These are phyloP conservation scores for Aphanomyces euteiches DNA, from an alignment of 352 stramenopile species.

Conservation along the genomic window DNA sequence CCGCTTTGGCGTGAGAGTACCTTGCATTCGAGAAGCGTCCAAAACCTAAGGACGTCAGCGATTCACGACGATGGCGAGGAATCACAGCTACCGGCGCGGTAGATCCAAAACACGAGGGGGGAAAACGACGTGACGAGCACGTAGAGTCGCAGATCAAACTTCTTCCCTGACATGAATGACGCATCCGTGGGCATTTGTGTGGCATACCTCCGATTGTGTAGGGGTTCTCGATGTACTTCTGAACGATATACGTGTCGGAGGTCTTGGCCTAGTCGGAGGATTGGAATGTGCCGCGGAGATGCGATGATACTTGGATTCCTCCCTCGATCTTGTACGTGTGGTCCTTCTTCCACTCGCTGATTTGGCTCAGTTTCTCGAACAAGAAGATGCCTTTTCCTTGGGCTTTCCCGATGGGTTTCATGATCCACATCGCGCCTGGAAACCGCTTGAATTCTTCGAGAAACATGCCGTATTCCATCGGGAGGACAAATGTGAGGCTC, in stretches of 20 bases:
- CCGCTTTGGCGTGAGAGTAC: constrained; percentile 36
- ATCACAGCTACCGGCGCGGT: constrained; percentile 49
- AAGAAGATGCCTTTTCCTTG: constrained; percentile 82
- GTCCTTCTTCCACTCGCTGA: constrained; percentile 83
- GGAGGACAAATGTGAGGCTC: constrained; percentile 79
- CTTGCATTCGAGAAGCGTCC: constrained; percentile 59
- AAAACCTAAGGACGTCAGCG: constrained; percentile 49
- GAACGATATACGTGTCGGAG: constrained; percentile 59
- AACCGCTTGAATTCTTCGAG: constrained; percentile 62
- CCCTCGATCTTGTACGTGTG: constrained; percentile 48
- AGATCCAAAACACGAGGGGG: constrained; percentile 45
- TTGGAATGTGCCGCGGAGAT: constrained; percentile 5
- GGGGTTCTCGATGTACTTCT: constrained; percentile 88
- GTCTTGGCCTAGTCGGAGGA: constrained; percentile 38
- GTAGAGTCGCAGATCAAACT: constrained; percentile 91
- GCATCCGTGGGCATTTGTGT: background rate
- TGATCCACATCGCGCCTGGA: constrained; percentile 85
- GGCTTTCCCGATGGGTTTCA: constrained; percentile 89
- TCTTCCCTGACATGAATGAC: constrained; percentile 48
- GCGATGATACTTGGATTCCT: constrained; percentile 32
- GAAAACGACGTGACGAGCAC: constrained; percentile 75
- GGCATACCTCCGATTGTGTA: constrained; percentile 66
- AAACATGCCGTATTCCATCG: constrained; percentile 83
- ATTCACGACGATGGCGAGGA: background rate
- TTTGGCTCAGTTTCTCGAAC: constrained; percentile 84